Conservation (phyloP, 2,329 filamentous ascomycete genomes). For the Colletotrichum abscissum region DNA sequence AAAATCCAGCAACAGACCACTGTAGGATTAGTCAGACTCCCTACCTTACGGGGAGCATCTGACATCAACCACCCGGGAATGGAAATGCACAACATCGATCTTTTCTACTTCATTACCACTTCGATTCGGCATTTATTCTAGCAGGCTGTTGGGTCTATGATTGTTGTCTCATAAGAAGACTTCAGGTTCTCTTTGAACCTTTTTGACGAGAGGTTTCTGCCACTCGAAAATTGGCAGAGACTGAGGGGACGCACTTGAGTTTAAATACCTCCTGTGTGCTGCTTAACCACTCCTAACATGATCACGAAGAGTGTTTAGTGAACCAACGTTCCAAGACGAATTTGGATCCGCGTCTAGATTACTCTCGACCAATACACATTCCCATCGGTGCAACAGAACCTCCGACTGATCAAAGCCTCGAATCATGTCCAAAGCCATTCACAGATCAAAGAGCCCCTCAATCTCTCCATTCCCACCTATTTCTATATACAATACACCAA, state of each 20-base stretch:
- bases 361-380: neutral
- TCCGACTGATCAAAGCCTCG: neutral
- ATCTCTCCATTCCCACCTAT: neutral
- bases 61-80: neutral
- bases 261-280: neutral
- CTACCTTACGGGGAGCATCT: neutral
- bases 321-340: neutral
- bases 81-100: neutral
- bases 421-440: neutral
- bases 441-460: neutral
- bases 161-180: too few species aligned
- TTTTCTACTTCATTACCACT: neutral
- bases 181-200: too few species aligned
- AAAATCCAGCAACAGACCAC: neutral
- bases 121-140: neutral
- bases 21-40: neutral
- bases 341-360: neutral
- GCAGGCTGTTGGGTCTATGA: too few species aligned
- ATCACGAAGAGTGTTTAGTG: neutral
- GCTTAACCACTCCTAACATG: neutral
- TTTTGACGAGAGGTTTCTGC: too few species aligned
- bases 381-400: neutral
- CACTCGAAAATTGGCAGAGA: too few species aligned
- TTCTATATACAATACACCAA: neutral
- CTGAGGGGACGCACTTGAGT: neutral